Percentiles rank a stretch among this genome's conserved stretches.
Conservation (phyloP, 768 basidiomycete genomes). For the Leucogyrophana mollusca region DNA sequence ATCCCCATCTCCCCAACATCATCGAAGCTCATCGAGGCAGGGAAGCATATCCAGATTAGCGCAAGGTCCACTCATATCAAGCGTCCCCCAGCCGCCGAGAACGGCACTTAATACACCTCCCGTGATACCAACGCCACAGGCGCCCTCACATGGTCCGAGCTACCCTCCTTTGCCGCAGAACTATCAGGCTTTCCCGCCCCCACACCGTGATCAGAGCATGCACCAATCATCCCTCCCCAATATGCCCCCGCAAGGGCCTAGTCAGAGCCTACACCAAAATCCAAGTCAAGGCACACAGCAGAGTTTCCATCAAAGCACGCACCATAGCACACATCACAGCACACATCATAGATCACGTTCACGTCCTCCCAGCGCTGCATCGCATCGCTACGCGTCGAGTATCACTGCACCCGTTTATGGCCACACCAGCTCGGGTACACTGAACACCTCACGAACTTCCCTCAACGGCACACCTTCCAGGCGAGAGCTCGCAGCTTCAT, state of each 20-base stretch:
- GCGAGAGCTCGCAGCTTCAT: not conserved
- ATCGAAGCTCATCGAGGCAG: slow-evolving; percentile 17
- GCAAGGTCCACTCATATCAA: slow-evolving; percentile 16
- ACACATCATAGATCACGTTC: slow-evolving; percentile 21
- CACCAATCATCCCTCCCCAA: slow-evolving; percentile 8
- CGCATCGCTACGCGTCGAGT: slow-evolving; percentile 28
- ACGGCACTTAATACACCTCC: slow-evolving; percentile 11
- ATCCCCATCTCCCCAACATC: slow-evolving; percentile 16
- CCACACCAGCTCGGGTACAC: slow-evolving; percentile 20
- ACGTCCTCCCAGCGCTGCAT: slow-evolving; percentile 28
- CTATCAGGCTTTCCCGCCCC: not conserved
- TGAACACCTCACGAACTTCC: slow-evolving; percentile 20
- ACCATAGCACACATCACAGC: slow-evolving; percentile 16
- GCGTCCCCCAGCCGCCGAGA: slow-evolving; percentile 19
- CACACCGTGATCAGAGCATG: slow-evolving; percentile 6
- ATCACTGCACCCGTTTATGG: slow-evolving; percentile 22
- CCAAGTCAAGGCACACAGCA: slow-evolving; percentile 5
- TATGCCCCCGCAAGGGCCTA: not conserved
- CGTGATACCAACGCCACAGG: slow-evolving; percentile 14
- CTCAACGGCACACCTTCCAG: slow-evolving; percentile 9
- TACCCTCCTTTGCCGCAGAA: slow-evolving; percentile 3
- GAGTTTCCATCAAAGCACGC: slow-evolving; percentile 1
- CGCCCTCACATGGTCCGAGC: slow-evolving; percentile 9
- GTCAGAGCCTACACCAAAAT: not conserved
- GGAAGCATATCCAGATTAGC: slow-evolving; percentile 11